Percentiles rank a stretch among this genome's conserved stretches.
Conservation (phyloP, 1,139 yeast genomes). For the Suhomyces yuchorum region DNA sequence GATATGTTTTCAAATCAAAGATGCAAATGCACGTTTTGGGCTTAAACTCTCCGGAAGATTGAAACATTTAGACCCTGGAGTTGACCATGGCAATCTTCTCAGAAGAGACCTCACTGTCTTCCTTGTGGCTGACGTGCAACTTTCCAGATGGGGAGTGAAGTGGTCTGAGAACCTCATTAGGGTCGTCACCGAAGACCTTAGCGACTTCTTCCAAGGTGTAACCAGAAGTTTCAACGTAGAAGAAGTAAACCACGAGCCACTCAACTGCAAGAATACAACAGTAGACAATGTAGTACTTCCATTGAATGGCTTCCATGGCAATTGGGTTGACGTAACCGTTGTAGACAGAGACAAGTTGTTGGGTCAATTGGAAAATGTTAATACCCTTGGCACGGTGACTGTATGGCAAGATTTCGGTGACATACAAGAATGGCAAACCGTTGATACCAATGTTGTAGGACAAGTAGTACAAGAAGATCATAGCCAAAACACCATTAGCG, state of each 20-base stretch:
- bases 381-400: slow-evolving; percentile 49
- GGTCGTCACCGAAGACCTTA: slow-evolving; percentile 46
- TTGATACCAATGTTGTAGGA: slow-evolving; percentile 43
- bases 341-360: slow-evolving; percentile 30
- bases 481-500: slow-evolving; percentile 49
- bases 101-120: slow-evolving; percentile 3
- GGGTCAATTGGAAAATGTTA: slow-evolving; percentile 32
- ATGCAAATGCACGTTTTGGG: not conserved
- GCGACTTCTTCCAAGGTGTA: slow-evolving; percentile 58
- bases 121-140: slow-evolving; percentile 8
- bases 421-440: slow-evolving; percentile 41
- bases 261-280: slow-evolving; percentile 44
- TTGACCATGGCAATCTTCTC: slow-evolving; percentile 4
- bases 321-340: slow-evolving; percentile 58
- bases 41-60: not conserved
- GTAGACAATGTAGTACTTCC: slow-evolving; percentile 64
- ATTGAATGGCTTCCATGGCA: slow-evolving; percentile 59
- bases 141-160: slow-evolving; percentile 7
- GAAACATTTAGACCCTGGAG: slow-evolving; percentile 2
- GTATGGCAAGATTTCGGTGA: slow-evolving; percentile 49
- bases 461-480: slow-evolving; percentile 45
- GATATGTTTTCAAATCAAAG: not conserved
- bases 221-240: slow-evolving; percentile 54
- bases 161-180: slow-evolving; percentile 14
- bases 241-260: slow-evolving; percentile 39